Conservation (phyloP, 2,329 filamentous ascomycete species). For the Aspergillus luchuensis region DNA sequence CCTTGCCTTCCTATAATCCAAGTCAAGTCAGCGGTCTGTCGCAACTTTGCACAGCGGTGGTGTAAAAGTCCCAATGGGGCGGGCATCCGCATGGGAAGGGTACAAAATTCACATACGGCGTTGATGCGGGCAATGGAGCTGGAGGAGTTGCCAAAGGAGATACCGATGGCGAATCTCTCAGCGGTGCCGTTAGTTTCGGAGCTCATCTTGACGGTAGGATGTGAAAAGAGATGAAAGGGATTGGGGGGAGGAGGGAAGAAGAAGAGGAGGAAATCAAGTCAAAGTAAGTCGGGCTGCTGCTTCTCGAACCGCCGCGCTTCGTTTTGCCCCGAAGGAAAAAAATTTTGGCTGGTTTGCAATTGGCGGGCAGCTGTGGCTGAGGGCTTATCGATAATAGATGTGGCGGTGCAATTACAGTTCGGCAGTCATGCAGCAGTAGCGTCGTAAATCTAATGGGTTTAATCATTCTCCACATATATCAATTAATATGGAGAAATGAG, state of each 20-base stretch:
- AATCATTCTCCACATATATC: no score
- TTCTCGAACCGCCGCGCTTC: conserved; percentile 13
- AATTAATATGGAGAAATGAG: not conserved
- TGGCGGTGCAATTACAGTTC: conserved; percentile 29
- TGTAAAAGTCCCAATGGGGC: not conserved
- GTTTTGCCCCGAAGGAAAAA: conserved; percentile 25
- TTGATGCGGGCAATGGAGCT: conserved; percentile 92
- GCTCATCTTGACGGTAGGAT: conserved; percentile 42
- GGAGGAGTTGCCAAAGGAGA: conserved; percentile 98
- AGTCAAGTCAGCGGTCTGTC: conserved; percentile 1
- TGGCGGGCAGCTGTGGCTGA: conserved; percentile 33
- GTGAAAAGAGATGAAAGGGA: conserved; percentile 14
- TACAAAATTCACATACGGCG: conserved; percentile 43
- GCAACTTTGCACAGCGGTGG: not conserved
- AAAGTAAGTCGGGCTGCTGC: conserved; percentile 9
- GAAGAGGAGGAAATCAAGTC: conserved; percentile 4
- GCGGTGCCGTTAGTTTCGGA: conserved; percentile 57
- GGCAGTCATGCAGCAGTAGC: not conserved
- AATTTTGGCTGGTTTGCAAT: conserved; percentile 37
- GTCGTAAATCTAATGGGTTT: not conserved
- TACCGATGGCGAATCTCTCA: conserved; percentile 77
- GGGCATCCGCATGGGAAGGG: not conserved
- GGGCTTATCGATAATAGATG: conserved; percentile 39
- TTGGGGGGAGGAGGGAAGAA: conserved; percentile 11
- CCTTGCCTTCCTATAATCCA: conserved; percentile 73